Evolutionary conservation across 306 rosid genomes (phyloP).

Genomic region (Crataegus laevigata): DNA sequence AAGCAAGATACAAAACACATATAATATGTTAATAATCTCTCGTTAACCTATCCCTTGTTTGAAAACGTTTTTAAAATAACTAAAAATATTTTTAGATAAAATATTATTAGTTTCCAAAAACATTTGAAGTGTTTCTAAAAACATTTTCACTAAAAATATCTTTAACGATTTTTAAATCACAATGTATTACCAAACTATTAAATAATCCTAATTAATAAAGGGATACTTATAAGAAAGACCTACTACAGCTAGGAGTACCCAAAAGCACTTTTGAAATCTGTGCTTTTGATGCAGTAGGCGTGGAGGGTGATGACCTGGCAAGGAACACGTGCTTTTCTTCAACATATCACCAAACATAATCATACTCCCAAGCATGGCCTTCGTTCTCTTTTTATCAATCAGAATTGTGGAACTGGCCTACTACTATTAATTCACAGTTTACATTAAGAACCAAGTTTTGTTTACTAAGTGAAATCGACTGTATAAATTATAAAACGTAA

Average conservation of each 20-base stretch:
- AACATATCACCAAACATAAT: background rate
- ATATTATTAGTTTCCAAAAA: no score
- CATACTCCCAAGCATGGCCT: background rate
- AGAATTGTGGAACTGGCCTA: background rate
- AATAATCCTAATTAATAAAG: background rate
- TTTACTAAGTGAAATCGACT: rapidly evolving
- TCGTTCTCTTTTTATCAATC: background rate
- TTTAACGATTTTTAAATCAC: background rate
- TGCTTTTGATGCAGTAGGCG: background rate
- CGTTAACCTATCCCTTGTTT: background rate
- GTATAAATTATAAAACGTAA: rapidly evolving
- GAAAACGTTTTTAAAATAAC: no score
- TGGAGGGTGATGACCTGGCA: constrained; percentile 7
- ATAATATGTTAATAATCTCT: background rate
- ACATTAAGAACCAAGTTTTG: no score
- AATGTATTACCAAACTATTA: no score
- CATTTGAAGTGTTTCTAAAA: rapidly evolving
- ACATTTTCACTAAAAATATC: rapidly evolving
- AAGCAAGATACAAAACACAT: background rate
- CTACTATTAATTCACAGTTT: background rate
- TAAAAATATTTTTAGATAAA: rapidly evolving
- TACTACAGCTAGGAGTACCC: background rate
- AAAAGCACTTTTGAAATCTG: background rate
- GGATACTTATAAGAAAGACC: background rate
- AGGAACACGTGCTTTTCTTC: background rate